Conservation (phyloP, 2,329 filamentous ascomycete species). For the Colletotrichum brevisporum region DNA sequence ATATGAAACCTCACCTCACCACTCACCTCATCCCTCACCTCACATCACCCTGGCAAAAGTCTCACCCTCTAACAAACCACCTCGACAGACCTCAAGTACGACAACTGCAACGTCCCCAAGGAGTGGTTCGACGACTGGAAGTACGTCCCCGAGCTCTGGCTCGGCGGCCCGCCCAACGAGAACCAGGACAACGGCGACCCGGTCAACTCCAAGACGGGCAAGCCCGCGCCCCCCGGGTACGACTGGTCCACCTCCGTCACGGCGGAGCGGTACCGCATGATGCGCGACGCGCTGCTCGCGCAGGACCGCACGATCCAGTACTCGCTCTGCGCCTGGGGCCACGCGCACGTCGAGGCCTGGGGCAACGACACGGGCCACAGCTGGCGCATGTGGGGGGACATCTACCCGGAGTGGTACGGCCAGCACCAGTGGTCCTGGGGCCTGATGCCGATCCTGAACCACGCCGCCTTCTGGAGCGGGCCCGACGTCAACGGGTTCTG, state of each 20-base stretch:
- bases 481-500: slow-evolving; percentile 58
- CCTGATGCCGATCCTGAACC: slow-evolving; percentile 59
- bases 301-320: slow-evolving; percentile 63
- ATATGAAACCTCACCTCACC: background rate
- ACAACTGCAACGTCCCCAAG: slow-evolving; percentile 64
- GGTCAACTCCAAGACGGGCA: slow-evolving; percentile 48
- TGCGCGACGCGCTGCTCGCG: slow-evolving; percentile 65
- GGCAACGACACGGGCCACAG: slow-evolving; percentile 63
- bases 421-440: slow-evolving; percentile 45
- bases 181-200: slow-evolving; percentile 43
- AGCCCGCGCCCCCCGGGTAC: slow-evolving; percentile 61
- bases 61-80: background rate
- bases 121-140: slow-evolving; percentile 54
- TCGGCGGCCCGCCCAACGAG: slow-evolving; percentile 49
- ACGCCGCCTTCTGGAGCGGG: slow-evolving; percentile 61
- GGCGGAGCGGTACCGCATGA: slow-evolving; percentile 60
- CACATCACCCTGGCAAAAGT: background rate
- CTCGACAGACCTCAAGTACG: slow-evolving; percentile 68
- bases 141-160: slow-evolving; percentile 45
- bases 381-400: slow-evolving; percentile 62
- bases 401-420: slow-evolving; percentile 53
- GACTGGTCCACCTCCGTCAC: slow-evolving; percentile 64
- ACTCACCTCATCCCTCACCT: background rate
- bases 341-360: slow-evolving; percentile 64
- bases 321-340: slow-evolving; percentile 68